Evolutionary conservation across 768 basidiomycete species (phyloP).

Genomic region (Mycena galericulata): DNA sequence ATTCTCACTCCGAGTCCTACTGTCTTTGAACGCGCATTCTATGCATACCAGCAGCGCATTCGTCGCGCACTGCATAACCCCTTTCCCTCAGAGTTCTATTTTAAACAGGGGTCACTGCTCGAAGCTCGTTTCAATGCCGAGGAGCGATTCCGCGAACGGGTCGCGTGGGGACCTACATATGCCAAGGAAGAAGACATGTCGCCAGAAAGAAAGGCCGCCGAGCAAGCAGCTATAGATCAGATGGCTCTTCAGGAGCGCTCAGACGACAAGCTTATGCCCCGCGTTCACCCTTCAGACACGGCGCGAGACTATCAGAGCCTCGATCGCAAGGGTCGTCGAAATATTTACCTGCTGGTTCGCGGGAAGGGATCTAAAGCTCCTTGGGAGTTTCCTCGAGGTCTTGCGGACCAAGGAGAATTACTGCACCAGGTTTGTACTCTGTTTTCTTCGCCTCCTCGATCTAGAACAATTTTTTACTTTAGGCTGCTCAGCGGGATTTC

Average conservation of each 20-base stretch:
- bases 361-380: conserved; percentile 59
- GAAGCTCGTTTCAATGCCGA: conserved; percentile 85
- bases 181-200: conserved; percentile 59
- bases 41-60: conserved; percentile 86
- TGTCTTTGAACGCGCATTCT: conserved; percentile 83
- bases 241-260: conserved; percentile 70
- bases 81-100: conserved; percentile 91
- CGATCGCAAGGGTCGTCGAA: conserved; percentile 86
- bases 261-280: conserved; percentile 70
- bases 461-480: conserved; percentile 12
- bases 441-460: background rate
- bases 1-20: conserved; percentile 78
- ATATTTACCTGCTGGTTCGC: conserved; percentile 88
- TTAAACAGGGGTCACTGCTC: conserved; percentile 90
- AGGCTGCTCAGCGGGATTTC: conserved; percentile 84
- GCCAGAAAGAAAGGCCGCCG: conserved; percentile 59
- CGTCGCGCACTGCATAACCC: conserved; percentile 90
- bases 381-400: conserved; percentile 89
- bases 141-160: conserved; percentile 76
- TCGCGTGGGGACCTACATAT: conserved; percentile 79
- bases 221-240: conserved; percentile 70
- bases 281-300: conserved; percentile 71
- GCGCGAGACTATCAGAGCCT: conserved; percentile 76
- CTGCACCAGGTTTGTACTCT: conserved; percentile 76
- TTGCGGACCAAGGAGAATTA: conserved; percentile 70